These are phyloP conservation scores for Penicillium bialowiezense DNA, from an alignment of 495 filamentous ascomycete species.

Conservation along the genomic window DNA sequence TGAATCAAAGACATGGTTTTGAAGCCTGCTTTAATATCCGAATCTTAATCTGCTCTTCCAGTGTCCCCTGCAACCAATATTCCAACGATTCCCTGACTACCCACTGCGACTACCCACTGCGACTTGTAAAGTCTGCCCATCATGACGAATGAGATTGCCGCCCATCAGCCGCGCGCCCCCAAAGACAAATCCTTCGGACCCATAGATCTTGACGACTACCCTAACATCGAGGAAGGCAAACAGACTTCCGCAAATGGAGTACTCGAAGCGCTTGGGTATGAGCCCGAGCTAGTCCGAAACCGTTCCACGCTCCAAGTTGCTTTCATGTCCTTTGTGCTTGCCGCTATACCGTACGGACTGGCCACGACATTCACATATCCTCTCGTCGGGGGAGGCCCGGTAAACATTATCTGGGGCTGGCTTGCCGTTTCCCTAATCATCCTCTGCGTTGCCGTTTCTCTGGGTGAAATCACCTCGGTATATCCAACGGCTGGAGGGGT, in stretches of 20 bases:
- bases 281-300: conserved; percentile 50
- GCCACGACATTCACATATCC: conserved; percentile 62
- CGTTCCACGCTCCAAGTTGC: conserved; percentile 41
- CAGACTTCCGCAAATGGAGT: conserved; percentile 17
- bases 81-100: neutral
- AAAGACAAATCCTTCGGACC: neutral
- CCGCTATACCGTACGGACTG: conserved; percentile 57
- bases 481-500: conserved; percentile 63
- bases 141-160: neutral
- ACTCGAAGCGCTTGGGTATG: conserved; percentile 48
- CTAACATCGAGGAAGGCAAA: conserved; percentile 9
- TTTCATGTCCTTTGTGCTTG: conserved; percentile 43
- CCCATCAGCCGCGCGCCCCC: neutral
- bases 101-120: neutral
- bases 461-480: conserved; percentile 66
- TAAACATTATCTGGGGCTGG: conserved; percentile 62
- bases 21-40: too few relatives aligned
- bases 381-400: conserved; percentile 55
- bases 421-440: conserved; percentile 62
- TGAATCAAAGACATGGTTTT: too few relatives aligned
- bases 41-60: neutral
- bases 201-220: neutral
- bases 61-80: neutral
- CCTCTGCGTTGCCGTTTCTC: conserved; percentile 58
- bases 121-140: neutral